phyloP scores from a whole-genome alignment of 441 rosid species.

The Biscutella laevigata region DNA sequence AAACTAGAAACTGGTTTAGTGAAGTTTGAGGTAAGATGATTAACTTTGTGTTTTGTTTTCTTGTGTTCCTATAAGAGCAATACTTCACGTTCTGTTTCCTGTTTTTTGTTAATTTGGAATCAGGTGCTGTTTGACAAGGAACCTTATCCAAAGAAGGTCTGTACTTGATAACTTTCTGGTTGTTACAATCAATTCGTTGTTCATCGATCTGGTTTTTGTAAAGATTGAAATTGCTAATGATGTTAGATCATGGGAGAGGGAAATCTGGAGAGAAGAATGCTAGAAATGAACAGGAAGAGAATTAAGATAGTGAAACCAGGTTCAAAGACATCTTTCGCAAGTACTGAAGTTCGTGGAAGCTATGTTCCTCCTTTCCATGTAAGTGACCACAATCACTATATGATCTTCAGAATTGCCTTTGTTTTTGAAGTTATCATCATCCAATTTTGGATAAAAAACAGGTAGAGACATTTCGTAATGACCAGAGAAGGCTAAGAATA shows the following conservation, averaged over 20 bases:
- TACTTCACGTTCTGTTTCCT: neutral
- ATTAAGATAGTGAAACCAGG: conserved; percentile 90
- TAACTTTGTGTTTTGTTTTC: neutral
- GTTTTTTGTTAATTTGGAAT: conserved; percentile 12
- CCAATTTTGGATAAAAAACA: conserved; percentile 29
- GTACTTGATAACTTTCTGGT: neutral
- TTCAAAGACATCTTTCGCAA: conserved; percentile 78
- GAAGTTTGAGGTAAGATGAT: conserved; percentile 81
- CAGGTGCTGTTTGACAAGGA: conserved; percentile 88
- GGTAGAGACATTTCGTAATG: conserved; percentile 82
- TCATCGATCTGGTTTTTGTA: neutral
- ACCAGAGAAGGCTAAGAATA: conserved; percentile 68
- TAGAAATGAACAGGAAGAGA: conserved; percentile 83
- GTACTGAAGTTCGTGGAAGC: conserved; percentile 88
- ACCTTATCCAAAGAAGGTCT: conserved; percentile 72
- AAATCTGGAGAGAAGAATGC: conserved; percentile 79
- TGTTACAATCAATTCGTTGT: neutral
- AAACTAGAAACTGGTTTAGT: conserved; percentile 87
- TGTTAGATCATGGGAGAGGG: conserved; percentile 72
- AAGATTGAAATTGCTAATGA: conserved; percentile 6
- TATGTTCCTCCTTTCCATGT: conserved; percentile 95
- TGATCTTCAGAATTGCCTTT: neutral
- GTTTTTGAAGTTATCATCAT: neutral
- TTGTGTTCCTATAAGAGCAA: neutral
- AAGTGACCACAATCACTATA: conserved; percentile 28